phyloP scores from a whole-genome alignment of 495 filamentous ascomycete genomes.

The Hyphodiscus hymeniophilus region DNA sequence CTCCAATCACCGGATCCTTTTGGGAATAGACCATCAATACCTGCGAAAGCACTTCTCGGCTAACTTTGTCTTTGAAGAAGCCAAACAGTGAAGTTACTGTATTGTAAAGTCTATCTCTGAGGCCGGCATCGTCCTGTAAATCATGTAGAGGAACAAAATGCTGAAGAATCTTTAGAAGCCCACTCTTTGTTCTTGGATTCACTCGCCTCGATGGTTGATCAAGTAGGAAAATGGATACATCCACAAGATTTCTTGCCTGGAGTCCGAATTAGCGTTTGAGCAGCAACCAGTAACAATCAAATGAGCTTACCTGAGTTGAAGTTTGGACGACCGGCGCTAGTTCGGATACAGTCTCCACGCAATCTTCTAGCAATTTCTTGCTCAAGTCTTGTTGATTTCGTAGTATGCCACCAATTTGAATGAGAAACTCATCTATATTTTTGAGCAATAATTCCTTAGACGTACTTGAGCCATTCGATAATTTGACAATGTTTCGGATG shows the following conservation, averaged over 20 bases:
- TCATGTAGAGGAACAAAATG: conserved; percentile 62
- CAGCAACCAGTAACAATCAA: too few relatives aligned
- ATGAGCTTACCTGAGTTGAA: conserved; percentile 49
- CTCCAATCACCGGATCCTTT: conserved; percentile 47
- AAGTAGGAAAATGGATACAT: conserved; percentile 70
- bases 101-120: conserved; percentile 50
- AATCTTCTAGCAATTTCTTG: conserved; percentile 63
- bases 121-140: conserved; percentile 41
- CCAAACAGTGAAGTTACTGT: conserved; percentile 71
- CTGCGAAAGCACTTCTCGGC: conserved; percentile 59
- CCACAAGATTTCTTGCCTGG: conserved; percentile 46
- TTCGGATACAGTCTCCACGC: conserved; percentile 66
- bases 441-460: conserved; percentile 52
- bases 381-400: conserved; percentile 46
- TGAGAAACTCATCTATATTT: conserved; percentile 60
- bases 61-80: conserved; percentile 73
- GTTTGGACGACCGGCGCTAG: conserved; percentile 67
- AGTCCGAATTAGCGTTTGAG: too few relatives aligned
- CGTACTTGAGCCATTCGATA: conserved; percentile 31
- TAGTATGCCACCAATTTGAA: conserved; percentile 58
- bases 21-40: conserved; percentile 63
- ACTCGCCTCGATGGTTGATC: conserved; percentile 75
- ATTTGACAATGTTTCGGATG: conserved; percentile 52
- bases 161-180: conserved; percentile 64
- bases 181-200: conserved; percentile 73